Percentiles rank a stretch among this genome's conserved stretches.
These are phyloP conservation scores for Stachybotrys echinatus DNA, from an alignment of 2,329 filamentous ascomycete genomes.

Conservation along the genomic window DNA sequence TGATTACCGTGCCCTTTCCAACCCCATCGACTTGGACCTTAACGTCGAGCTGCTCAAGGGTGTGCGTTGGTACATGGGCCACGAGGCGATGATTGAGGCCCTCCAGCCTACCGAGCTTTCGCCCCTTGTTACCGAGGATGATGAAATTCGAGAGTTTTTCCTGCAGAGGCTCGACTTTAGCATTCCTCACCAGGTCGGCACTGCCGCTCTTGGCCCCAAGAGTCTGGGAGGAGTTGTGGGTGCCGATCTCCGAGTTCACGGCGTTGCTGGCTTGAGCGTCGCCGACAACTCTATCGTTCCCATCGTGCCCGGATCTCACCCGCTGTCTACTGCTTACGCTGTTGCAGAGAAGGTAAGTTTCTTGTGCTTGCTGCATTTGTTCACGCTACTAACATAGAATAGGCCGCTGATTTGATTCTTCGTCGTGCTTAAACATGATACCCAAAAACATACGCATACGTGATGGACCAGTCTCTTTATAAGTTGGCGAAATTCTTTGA, in stretches of 20 bases:
- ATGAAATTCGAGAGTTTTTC: not conserved
- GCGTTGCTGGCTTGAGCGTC: not conserved
- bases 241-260: slow-evolving; percentile 1
- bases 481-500: too few relatives aligned
- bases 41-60: slow-evolving; percentile 1
- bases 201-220: not conserved
- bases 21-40: slow-evolving; percentile 1
- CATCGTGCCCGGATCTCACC: not conserved
- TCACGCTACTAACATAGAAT: not conserved
- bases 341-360: not conserved
- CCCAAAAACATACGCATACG: too few relatives aligned
- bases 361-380: not conserved
- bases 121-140: not conserved
- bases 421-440: not conserved
- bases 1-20: slow-evolving; percentile 1
- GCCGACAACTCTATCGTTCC: not conserved
- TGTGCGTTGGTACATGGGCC: not conserved
- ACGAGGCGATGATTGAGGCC: slow-evolving; percentile 1
- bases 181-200: not conserved
- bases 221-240: not conserved
- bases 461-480: too few relatives aligned
- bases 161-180: not conserved
- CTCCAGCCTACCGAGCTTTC: not conserved
- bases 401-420: not conserved
- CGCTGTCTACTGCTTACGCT: not conserved